Conservation (phyloP, 2,329 filamentous ascomycete genomes). For the Curvularia lunata region DNA sequence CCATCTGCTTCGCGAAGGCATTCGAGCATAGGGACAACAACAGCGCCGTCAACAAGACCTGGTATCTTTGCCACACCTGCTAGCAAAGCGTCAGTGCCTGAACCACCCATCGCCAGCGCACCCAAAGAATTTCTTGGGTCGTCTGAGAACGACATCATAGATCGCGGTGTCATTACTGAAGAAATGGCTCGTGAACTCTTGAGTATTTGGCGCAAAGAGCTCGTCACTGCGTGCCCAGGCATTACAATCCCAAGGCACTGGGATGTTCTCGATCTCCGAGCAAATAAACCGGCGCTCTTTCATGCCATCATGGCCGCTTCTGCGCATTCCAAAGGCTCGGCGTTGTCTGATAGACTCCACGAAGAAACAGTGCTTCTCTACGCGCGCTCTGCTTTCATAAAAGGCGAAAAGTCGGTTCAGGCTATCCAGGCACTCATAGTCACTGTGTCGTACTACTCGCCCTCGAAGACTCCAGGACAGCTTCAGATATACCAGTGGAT, state of each 20-base stretch:
- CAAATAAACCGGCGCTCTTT: conserved; percentile 44
- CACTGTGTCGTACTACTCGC: conserved; percentile 44
- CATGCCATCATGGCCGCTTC: conserved; percentile 48
- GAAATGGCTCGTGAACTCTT: conserved; percentile 40
- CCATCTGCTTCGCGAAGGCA: conserved; percentile 24
- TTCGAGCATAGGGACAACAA: conserved; percentile 18
- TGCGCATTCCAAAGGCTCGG: conserved; percentile 41
- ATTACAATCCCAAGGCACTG: conserved; percentile 40
- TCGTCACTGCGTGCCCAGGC: conserved; percentile 39
- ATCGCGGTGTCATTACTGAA: conserved; percentile 40
- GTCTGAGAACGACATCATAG: conserved; percentile 43
- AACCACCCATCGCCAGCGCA: conserved; percentile 11
- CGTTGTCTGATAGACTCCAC: conserved; percentile 41
- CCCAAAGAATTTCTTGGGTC: conserved; percentile 32
- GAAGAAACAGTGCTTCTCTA: conserved; percentile 45
- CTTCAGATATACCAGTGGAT: conserved; percentile 46
- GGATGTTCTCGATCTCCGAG: conserved; percentile 39
- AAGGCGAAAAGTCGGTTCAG: conserved; percentile 48
- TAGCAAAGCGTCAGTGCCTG: conserved; percentile 11
- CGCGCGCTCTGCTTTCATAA: conserved; percentile 43
- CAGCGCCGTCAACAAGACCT: conserved; percentile 12
- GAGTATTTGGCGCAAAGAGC: conserved; percentile 39
- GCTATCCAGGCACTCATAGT: conserved; percentile 46
- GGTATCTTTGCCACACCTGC: conserved; percentile 11
- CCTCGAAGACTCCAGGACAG: conserved; percentile 40